These are phyloP conservation scores for Fusarium caatingaense DNA, from an alignment of 2,329 filamentous ascomycete species.

Conservation along the genomic window DNA sequence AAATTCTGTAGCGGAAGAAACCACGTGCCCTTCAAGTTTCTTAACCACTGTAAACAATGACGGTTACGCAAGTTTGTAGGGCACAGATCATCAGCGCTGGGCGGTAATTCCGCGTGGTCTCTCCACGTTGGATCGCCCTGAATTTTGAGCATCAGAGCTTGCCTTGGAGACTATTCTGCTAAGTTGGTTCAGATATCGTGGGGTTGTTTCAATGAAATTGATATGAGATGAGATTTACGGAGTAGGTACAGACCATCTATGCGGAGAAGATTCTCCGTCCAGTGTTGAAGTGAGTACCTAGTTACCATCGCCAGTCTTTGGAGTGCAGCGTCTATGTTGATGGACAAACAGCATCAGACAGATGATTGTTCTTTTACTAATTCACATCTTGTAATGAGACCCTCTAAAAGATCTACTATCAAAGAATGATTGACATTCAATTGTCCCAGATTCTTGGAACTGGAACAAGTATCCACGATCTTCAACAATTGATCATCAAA, in stretches of 20 bases:
- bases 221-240: not conserved
- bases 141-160: slow-evolving; percentile 3
- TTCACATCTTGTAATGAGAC: not conserved
- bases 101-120: slow-evolving; percentile 3
- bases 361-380: not conserved
- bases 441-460: not conserved
- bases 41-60: not conserved
- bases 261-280: slow-evolving; percentile 9
- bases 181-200: not conserved
- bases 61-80: not conserved
- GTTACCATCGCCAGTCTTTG: not conserved
- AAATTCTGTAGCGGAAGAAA: slow-evolving; percentile 6
- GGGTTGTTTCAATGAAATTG: slow-evolving; percentile 8
- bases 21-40: slow-evolving; percentile 15
- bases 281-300: not conserved
- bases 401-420: not conserved
- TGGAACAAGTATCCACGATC: not conserved
- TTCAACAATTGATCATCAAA: slow-evolving; percentile 1
- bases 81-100: slow-evolving; percentile 2
- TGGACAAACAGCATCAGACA: not conserved
- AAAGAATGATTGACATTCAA: not conserved
- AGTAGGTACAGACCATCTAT: not conserved
- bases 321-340: not conserved
- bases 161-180: not conserved
- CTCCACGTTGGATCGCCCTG: slow-evolving; percentile 27